phyloP scores from a whole-genome alignment of 225 moss, liverwort and hornwort species.

The Climacium dendroides region DNA sequence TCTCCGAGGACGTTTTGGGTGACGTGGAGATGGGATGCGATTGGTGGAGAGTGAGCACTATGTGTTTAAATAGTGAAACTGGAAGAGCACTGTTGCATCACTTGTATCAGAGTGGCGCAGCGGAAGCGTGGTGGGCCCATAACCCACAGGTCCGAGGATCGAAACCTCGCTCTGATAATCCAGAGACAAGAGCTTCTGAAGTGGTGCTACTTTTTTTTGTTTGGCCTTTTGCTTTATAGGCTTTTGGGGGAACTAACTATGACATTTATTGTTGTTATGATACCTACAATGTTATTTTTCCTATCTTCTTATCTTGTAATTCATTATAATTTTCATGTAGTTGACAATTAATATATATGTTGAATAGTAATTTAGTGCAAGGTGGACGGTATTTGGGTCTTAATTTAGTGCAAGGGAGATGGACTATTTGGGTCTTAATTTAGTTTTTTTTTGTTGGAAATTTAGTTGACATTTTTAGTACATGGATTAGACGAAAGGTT shows the following conservation, averaged over 20 bases:
- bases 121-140: slow-evolving; percentile 45
- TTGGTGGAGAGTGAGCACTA: background rate
- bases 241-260: too few relatives aligned
- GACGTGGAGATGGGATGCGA: background rate
- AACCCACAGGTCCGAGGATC: slow-evolving; percentile 45
- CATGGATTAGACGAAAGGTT: fast-evolving
- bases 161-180: slow-evolving; percentile 25
- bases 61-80: background rate
- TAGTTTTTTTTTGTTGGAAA: background rate
- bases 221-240: fast-evolving
- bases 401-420: too few relatives aligned
- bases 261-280: fast-evolving
- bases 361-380: fast-evolving
- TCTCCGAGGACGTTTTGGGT: background rate
- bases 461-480: background rate
- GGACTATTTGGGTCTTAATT: background rate
- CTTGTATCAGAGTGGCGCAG: slow-evolving; percentile 29
- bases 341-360: background rate
- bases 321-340: background rate
- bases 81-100: fast-evolving
- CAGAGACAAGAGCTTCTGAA: background rate
- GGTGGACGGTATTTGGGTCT: background rate
- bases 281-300: background rate
- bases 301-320: background rate
- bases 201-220: too few relatives aligned